A percentile compares a stretch with the other conserved stretches of the same genome.
These are phyloP conservation scores for Mycosphaerella sp. DNA, from an alignment of 2,329 filamentous ascomycete genomes.

Conservation along the genomic window DNA sequence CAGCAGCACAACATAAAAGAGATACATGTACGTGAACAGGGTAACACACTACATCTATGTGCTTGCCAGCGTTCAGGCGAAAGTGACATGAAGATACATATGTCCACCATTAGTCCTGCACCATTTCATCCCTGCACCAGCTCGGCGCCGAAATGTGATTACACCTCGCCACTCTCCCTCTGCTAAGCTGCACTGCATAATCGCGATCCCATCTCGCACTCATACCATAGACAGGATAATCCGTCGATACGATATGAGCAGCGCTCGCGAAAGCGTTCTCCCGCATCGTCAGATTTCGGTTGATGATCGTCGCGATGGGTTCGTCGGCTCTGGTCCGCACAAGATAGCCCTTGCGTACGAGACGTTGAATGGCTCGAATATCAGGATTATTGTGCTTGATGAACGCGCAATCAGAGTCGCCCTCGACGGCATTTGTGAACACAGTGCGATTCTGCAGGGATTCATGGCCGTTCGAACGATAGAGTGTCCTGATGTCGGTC, in stretches of 20 bases:
- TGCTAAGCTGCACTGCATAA: slow-evolving; percentile 38
- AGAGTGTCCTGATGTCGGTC: slow-evolving; percentile 35
- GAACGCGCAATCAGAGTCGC: slow-evolving; percentile 44
- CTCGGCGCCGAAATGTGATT: slow-evolving; percentile 37
- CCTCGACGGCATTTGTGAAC: slow-evolving; percentile 46
- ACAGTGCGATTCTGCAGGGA: slow-evolving; percentile 43
- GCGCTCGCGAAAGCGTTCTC: slow-evolving; percentile 43
- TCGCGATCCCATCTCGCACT: slow-evolving; percentile 44
- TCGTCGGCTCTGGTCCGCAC: slow-evolving; percentile 47
- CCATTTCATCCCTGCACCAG: slow-evolving; percentile 32
- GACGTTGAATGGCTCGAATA: slow-evolving; percentile 40
- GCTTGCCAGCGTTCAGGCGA: too few relatives aligned
- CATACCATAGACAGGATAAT: slow-evolving; percentile 46
- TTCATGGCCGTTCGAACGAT: slow-evolving; percentile 34
- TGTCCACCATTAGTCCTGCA: slow-evolving; percentile 13
- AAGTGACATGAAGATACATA: too few relatives aligned
- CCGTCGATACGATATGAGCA: slow-evolving; percentile 47
- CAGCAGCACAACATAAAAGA: too few relatives aligned
- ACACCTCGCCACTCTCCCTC: slow-evolving; percentile 33
- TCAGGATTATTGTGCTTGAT: slow-evolving; percentile 47
- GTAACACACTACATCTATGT: too few relatives aligned
- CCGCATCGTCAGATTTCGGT: slow-evolving; percentile 40
- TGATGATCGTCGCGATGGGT: slow-evolving; percentile 41
- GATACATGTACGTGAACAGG: too few relatives aligned
- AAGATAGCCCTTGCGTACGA: slow-evolving; percentile 45